phyloP scores from a whole-genome alignment of 1,284 basidiomycete species.

The Malassezia pachydermatis region DNA sequence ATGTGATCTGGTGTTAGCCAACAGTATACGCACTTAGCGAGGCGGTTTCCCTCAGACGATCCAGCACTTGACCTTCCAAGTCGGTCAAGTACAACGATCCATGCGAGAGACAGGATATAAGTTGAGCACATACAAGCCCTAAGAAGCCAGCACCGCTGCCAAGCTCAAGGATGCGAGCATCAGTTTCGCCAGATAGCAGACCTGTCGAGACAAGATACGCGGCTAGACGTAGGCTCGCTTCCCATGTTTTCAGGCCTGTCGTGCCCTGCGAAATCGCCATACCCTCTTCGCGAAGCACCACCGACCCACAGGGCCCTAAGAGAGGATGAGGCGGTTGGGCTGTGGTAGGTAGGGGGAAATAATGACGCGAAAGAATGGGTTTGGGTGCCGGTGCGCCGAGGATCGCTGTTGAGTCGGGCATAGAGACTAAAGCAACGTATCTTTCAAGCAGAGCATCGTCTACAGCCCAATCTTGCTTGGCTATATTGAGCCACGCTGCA shows the following conservation, averaged over 20 bases:
- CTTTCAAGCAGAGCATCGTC: constrained; percentile 11
- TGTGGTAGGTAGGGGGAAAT: not conserved
- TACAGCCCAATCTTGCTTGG: not conserved
- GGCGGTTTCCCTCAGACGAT: constrained; percentile 11
- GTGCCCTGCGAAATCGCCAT: constrained; percentile 21
- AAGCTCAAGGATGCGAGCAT: constrained; percentile 19
- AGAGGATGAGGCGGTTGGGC: not conserved
- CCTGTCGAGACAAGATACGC: constrained; percentile 14
- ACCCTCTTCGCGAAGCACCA: constrained; percentile 20
- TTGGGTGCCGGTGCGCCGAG: constrained; percentile 3
- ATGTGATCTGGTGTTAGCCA: not conserved
- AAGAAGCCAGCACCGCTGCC: constrained; percentile 25
- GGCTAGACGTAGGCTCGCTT: constrained; percentile 20
- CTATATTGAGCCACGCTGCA: not conserved
- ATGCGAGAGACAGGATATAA: not conserved
- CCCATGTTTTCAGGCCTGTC: constrained; percentile 24
- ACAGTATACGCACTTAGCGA: constrained; percentile 12
- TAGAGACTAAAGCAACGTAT: constrained; percentile 9
- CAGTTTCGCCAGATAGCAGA: not conserved
- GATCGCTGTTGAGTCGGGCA: not conserved
- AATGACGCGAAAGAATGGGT: not conserved
- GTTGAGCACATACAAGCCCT: constrained; percentile 16
- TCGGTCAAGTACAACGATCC: constrained; percentile 17
- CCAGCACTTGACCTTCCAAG: constrained; percentile 18
- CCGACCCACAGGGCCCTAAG: constrained; percentile 1